phyloP scores from a whole-genome alignment of 2,329 filamentous ascomycete genomes.

The Aspergillus awamori region DNA sequence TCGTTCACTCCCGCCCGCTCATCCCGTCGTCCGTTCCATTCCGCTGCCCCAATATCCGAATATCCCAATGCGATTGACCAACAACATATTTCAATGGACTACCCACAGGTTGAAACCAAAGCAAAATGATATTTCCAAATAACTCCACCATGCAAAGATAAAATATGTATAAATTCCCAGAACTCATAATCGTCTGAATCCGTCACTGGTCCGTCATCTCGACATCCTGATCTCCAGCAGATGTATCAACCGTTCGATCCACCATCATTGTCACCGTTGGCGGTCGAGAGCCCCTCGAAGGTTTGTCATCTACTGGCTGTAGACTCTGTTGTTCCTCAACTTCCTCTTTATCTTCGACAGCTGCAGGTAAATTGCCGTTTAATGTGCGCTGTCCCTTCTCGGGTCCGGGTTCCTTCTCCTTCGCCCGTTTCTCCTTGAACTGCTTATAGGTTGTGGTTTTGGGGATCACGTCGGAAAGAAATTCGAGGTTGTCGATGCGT shows the following conservation, averaged over 20 bases:
- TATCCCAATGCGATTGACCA: conserved; percentile 2
- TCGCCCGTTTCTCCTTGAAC: conserved; percentile 65
- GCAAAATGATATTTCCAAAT: conserved; percentile 5
- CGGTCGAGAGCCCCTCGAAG: conserved; percentile 34
- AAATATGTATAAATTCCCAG: not conserved
- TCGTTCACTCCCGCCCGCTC: not conserved
- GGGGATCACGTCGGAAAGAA: conserved; percentile 87
- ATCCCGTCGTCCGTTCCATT: conserved; percentile 17
- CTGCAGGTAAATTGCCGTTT: conserved; percentile 30
- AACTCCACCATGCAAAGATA: conserved; percentile 11
- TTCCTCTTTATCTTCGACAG: conserved; percentile 29
- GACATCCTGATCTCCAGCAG: conserved; percentile 48
- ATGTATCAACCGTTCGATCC: conserved; percentile 56
- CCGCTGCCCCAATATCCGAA: conserved; percentile 7
- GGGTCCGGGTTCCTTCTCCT: conserved; percentile 37
- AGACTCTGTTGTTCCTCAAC: conserved; percentile 20
- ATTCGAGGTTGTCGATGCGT: conserved; percentile 91
- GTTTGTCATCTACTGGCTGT: conserved; percentile 20
- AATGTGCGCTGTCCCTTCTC: conserved; percentile 45
- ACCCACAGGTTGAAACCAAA: not conserved
- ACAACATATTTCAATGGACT: not conserved
- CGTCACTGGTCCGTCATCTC: conserved; percentile 56
- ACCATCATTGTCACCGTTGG: conserved; percentile 55
- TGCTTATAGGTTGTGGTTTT: conserved; percentile 80
- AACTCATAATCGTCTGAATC: not conserved